These are phyloP conservation scores for Xylaria sp. DNA, from an alignment of 2,329 filamentous ascomycete species.

Conservation along the genomic window DNA sequence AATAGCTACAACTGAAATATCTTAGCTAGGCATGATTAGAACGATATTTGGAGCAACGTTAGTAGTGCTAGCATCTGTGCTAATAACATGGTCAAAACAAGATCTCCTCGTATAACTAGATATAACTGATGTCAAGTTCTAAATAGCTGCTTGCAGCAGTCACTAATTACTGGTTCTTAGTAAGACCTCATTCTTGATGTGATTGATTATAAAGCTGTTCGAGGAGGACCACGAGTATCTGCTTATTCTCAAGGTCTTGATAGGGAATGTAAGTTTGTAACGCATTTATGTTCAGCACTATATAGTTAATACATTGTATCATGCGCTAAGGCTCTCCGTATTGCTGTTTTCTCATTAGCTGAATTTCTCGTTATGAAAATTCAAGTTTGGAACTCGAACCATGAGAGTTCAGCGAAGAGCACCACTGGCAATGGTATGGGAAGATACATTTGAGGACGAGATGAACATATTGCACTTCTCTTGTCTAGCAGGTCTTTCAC, in stretches of 20 bases:
- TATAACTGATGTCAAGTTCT: too few species aligned
- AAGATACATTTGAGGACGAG: conserved; percentile 55
- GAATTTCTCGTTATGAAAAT: background rate
- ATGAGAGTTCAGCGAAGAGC: conserved; percentile 16
- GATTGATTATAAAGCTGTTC: conserved; percentile 35
- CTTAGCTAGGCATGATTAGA: background rate
- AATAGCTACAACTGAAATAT: background rate
- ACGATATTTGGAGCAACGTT: background rate
- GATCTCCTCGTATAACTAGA: too few species aligned
- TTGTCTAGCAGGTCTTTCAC: conserved; percentile 64
- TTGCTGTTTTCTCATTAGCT: background rate
- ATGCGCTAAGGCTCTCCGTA: conserved; percentile 44
- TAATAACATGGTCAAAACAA: too few species aligned
- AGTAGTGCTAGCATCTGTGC: too few species aligned
- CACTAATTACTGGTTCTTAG: too few species aligned
- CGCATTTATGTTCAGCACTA: conserved; percentile 56
- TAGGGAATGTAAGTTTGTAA: conserved; percentile 62
- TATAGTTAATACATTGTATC: conserved; percentile 53
- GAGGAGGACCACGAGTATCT: conserved; percentile 61
- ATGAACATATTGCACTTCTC: conserved; percentile 59
- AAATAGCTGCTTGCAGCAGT: too few species aligned
- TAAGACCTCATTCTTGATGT: too few species aligned
- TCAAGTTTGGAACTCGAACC: background rate
- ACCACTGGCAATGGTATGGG: conserved; percentile 41
- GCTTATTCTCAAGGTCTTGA: conserved; percentile 64